phyloP scores from a whole-genome alignment of 2,329 filamentous ascomycete genomes.

The Onygenales sp. region DNA sequence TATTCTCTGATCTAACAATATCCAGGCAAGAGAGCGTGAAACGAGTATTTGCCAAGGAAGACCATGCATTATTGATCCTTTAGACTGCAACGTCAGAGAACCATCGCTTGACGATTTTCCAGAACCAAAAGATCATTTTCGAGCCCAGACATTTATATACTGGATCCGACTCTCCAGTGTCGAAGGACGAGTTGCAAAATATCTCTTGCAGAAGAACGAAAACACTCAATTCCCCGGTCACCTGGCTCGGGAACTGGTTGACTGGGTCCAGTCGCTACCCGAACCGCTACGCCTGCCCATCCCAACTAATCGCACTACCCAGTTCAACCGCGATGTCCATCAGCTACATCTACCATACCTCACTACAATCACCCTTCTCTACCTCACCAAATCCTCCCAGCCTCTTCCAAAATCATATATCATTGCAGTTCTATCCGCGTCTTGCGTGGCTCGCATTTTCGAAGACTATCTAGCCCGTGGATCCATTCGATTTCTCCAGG shows the following conservation, averaged over 20 bases:
- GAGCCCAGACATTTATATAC: conserved; percentile 33
- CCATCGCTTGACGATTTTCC: conserved; percentile 32
- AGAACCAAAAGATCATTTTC: conserved; percentile 19
- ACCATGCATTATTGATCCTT: conserved; percentile 34
- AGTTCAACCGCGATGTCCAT: conserved; percentile 33
- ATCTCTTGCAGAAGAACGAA: conserved; percentile 20
- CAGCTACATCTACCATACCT: conserved; percentile 36
- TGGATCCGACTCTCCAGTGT: conserved; percentile 35
- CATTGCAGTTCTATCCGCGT: conserved; percentile 29
- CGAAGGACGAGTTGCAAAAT: conserved; percentile 32
- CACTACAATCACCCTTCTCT: conserved; percentile 33
- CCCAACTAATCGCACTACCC: conserved; percentile 16
- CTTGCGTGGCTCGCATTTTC: conserved; percentile 30
- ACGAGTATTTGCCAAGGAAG: conserved; percentile 37
- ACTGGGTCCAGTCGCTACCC: conserved; percentile 28
- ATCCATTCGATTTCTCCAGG: conserved; percentile 32
- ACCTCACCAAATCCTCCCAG: conserved; percentile 26
- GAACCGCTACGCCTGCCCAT: conserved; percentile 25
- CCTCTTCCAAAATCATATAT: conserved; percentile 29
- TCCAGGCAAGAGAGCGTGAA: conserved; percentile 24
- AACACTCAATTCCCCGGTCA: conserved; percentile 15
- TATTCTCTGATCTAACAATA: not conserved
- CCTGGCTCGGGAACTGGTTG: conserved; percentile 24
- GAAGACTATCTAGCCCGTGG: conserved; percentile 31
- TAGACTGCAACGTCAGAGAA: conserved; percentile 32